Conservation (phyloP, 495 filamentous ascomycete genomes). For the Antarctomyces pellizariae region DNA sequence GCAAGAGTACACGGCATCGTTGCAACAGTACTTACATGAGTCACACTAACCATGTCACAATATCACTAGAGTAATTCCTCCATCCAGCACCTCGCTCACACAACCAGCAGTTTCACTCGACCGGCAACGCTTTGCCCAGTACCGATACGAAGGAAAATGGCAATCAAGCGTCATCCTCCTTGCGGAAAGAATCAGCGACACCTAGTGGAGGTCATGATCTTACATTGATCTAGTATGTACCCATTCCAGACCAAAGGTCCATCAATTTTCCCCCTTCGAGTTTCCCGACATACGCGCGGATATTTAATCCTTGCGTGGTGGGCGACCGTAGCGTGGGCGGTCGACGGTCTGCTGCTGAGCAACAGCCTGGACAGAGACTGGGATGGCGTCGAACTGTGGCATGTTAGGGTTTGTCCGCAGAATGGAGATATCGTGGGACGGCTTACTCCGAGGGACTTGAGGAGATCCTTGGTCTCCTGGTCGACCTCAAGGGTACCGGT, state of each 20-base stretch:
- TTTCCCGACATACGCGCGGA: constrained; percentile 3
- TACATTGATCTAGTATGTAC: constrained; percentile 33
- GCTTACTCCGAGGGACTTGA: constrained; percentile 96
- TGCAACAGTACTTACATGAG: no score
- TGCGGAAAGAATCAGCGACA: constrained; percentile 72
- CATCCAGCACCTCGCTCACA: no score
- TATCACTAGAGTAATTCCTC: no score
- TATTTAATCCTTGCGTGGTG: constrained; percentile 20
- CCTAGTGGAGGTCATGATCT: constrained; percentile 45
- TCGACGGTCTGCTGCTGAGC: constrained; percentile 68
- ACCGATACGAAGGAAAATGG: constrained; percentile 32
- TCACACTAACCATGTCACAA: no score
- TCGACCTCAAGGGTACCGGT: constrained; percentile 86
- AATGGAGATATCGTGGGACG: constrained; percentile 1
- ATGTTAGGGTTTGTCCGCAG: constrained; percentile 8
- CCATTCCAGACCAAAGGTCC: constrained; percentile 15
- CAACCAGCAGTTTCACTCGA: no score
- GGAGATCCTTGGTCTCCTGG: constrained; percentile 86
- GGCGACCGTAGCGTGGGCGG: constrained; percentile 35
- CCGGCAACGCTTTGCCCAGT: no score
- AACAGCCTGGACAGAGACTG: constrained; percentile 80
- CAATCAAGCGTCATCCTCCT: constrained; percentile 78
- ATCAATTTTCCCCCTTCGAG: constrained; percentile 5
- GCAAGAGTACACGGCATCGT: no score
- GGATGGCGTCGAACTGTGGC: constrained; percentile 78